Conservation (phyloP, 345 rosid genomes). For the Populus pruinosa region DNA sequence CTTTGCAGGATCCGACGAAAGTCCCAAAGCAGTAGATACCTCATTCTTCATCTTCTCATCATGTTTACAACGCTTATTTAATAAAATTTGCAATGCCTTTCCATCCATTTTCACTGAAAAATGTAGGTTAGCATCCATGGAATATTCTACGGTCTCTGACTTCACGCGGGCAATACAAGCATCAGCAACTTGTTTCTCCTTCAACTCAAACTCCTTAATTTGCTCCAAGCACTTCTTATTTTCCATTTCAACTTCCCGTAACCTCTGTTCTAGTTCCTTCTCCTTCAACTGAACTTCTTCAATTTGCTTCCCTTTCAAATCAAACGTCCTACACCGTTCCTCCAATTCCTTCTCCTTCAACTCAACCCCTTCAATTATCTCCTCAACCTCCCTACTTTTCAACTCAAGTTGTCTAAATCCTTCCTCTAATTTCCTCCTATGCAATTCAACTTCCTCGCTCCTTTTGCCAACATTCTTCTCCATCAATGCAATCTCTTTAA, state of each 20-base stretch:
- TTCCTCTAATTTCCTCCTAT: slow-evolving; percentile 5
- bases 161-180: slow-evolving; percentile 1
- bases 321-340: slow-evolving; percentile 13
- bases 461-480: slow-evolving; percentile 24
- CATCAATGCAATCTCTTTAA: slow-evolving; percentile 11
- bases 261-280: too few species aligned
- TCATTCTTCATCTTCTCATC: slow-evolving; percentile 28
- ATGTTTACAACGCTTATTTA: slow-evolving; percentile 39
- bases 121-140: background rate
- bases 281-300: too few species aligned
- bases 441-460: slow-evolving; percentile 7
- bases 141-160: slow-evolving; percentile 5
- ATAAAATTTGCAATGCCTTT: slow-evolving; percentile 43
- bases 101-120: slow-evolving; percentile 26
- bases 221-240: background rate
- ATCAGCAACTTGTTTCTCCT: slow-evolving; percentile 8
- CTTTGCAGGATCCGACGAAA: slow-evolving; percentile 49
- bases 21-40: slow-evolving; percentile 20
- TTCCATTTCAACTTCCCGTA: too few species aligned
- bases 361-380: background rate
- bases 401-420: background rate
- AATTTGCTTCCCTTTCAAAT: background rate
- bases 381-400: background rate
- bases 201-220: slow-evolving; percentile 28
- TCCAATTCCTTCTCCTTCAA: slow-evolving; percentile 24